phyloP scores from a whole-genome alignment of 2,329 filamentous ascomycete genomes.

The Sarocladium kiliense region DNA sequence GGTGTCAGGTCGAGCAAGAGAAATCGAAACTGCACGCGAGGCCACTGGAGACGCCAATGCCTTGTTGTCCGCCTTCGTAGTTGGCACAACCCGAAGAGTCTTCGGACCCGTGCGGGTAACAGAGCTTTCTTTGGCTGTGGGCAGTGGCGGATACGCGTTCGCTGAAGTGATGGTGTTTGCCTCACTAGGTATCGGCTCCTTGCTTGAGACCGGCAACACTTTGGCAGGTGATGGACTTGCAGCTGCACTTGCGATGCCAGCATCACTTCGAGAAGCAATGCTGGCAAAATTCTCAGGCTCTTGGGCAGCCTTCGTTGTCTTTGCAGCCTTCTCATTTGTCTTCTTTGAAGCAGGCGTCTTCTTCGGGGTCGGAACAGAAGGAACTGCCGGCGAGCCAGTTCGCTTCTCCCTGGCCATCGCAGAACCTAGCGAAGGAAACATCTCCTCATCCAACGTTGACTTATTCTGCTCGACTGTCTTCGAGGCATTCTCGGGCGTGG shows the following conservation, averaged over 20 bases:
- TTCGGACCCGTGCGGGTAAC: conserved; percentile 48
- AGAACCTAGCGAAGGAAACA: conserved; percentile 55
- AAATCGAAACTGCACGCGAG: conserved; percentile 25
- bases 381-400: conserved; percentile 21
- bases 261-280: conserved; percentile 3
- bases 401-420: conserved; percentile 30
- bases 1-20: conserved; percentile 57
- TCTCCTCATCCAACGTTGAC: conserved; percentile 49
- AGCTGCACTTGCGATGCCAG: background rate
- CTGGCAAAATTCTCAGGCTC: conserved; percentile 5
- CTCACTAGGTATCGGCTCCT: background rate
- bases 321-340: conserved; percentile 18
- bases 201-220: conserved; percentile 18
- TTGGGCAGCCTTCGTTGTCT: conserved; percentile 28
- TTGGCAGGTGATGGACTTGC: conserved; percentile 23
- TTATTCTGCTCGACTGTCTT: conserved; percentile 11
- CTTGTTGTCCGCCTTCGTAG: conserved; percentile 56
- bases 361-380: conserved; percentile 30
- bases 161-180: conserved; percentile 17
- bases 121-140: conserved; percentile 40
- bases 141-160: conserved; percentile 41
- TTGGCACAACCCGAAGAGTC: conserved; percentile 65
- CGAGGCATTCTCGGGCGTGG: background rate
- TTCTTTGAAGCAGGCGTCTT: conserved; percentile 28
- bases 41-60: conserved; percentile 28